phyloP scores from a whole-genome alignment of 2,329 filamentous ascomycete genomes.

The Fusarium albidum region DNA sequence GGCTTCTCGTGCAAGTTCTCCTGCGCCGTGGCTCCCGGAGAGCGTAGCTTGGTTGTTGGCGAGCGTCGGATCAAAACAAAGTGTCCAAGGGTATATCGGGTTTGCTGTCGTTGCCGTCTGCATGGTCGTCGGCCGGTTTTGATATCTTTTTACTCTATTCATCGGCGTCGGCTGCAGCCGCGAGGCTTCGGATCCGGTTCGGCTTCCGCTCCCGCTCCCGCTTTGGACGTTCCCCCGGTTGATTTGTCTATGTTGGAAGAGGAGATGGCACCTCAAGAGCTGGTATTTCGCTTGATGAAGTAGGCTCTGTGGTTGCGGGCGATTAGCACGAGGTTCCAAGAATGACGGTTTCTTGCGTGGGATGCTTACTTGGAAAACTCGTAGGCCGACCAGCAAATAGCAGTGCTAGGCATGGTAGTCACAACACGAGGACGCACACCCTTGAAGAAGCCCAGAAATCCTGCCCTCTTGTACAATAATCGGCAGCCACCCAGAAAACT shows the following conservation, averaged over 20 bases:
- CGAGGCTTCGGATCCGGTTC: slow-evolving; percentile 12
- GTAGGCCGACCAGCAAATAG: slow-evolving; percentile 95
- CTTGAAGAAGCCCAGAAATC: slow-evolving; percentile 88
- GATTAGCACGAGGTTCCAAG: slow-evolving; percentile 4
- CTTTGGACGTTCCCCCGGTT: slow-evolving; percentile 6
- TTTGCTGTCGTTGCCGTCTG: slow-evolving; percentile 15
- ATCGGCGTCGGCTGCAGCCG: slow-evolving; percentile 8
- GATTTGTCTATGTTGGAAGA: slow-evolving; percentile 11
- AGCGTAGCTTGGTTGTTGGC: slow-evolving; percentile 8
- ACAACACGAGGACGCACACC: slow-evolving; percentile 90
- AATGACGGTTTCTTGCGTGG: too few relatives aligned
- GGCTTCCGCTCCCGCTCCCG: slow-evolving; percentile 15
- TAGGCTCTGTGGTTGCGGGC: slow-evolving; percentile 56
- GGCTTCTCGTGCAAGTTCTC: slow-evolving; percentile 1
- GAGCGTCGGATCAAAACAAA: slow-evolving; percentile 24
- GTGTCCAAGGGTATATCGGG: slow-evolving; percentile 27
- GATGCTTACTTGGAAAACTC: slow-evolving; percentile 72
- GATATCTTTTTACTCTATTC: slow-evolving; percentile 15
- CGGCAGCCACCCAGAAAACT: slow-evolving; percentile 81
- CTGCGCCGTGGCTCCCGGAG: slow-evolving; percentile 12
- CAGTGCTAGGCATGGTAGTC: slow-evolving; percentile 97
- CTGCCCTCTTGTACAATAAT: slow-evolving; percentile 85
- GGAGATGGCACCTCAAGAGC: slow-evolving; percentile 39
- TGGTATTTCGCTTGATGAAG: slow-evolving; percentile 64
- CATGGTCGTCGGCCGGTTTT: slow-evolving; percentile 3